phyloP scores from a whole-genome alignment of 495 filamentous ascomycete genomes.

The Aspergillus avenaceus region DNA sequence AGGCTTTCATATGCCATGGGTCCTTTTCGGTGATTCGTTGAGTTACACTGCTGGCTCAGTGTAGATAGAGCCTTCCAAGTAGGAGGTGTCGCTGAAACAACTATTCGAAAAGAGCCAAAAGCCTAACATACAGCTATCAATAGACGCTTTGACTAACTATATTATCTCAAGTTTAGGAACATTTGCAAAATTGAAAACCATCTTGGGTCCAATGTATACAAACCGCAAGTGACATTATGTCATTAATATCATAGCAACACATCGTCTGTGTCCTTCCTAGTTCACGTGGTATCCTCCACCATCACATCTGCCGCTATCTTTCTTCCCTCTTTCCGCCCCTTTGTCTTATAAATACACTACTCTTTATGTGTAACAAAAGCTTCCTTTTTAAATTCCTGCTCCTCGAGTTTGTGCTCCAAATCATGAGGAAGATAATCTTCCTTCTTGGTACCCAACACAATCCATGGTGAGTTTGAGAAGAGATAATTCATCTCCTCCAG shows the following conservation, averaged over 20 bases:
- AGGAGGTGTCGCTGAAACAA: no score
- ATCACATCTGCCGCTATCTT: background rate
- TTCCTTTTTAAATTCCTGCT: slow-evolving; percentile 33
- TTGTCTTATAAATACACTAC: slow-evolving; percentile 11
- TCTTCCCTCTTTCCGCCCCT: background rate
- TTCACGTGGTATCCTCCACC: background rate
- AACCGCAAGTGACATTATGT: slow-evolving; percentile 2
- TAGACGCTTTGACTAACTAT: no score
- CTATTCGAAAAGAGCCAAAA: no score
- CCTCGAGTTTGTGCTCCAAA: slow-evolving; percentile 34
- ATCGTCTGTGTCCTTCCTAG: background rate
- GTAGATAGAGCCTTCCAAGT: no score
- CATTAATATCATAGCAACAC: slow-evolving; percentile 7
- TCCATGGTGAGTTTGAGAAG: slow-evolving; percentile 64
- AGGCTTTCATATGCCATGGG: no score
- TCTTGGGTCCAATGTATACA: slow-evolving; percentile 3
- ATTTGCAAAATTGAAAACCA: background rate
- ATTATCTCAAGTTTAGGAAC: background rate
- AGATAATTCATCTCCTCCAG: slow-evolving; percentile 69
- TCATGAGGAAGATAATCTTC: slow-evolving; percentile 35
- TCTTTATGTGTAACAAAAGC: slow-evolving; percentile 16
- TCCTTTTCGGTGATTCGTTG: no score
- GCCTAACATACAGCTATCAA: no score
- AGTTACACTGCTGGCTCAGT: background rate
- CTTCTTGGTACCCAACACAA: slow-evolving; percentile 49